Percentiles rank a stretch among this genome's conserved stretches.
Evolutionary conservation across 192 early-diverging fungal species (phyloP).

Genomic region (Geranomyces michiganensis): DNA sequence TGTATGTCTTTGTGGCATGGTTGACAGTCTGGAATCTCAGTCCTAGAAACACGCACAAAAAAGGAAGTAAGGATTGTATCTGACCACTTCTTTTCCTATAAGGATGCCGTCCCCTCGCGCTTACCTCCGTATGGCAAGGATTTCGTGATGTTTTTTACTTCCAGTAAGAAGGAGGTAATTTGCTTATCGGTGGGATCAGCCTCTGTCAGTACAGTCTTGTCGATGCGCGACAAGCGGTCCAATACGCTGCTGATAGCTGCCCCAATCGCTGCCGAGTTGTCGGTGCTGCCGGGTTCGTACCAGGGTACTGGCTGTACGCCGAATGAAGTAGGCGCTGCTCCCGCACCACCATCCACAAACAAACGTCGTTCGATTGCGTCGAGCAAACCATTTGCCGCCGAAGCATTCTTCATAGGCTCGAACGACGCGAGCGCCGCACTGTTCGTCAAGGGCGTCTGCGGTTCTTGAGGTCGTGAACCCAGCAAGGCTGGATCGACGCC

Average conservation of each 20-base stretch:
- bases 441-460: constrained; percentile 18
- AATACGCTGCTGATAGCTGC: constrained; percentile 40
- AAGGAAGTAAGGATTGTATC: no score
- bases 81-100: constrained; percentile 44
- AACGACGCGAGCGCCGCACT: background rate
- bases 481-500: constrained; percentile 17
- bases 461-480: constrained; percentile 13
- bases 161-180: constrained; percentile 13
- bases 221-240: constrained; percentile 37
- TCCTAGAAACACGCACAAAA: constrained; percentile 10
- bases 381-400: constrained; percentile 37
- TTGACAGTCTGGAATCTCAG: constrained; percentile 33
- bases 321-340: background rate
- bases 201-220: constrained; percentile 48
- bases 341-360: constrained; percentile 32
- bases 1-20: constrained; percentile 28
- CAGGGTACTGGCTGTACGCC: constrained; percentile 52
- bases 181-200: constrained; percentile 21
- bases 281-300: constrained; percentile 37
- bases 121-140: constrained; percentile 60
- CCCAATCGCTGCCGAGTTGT: constrained; percentile 56
- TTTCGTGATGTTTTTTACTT: constrained; percentile 40
- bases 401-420: constrained; percentile 23
- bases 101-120: no score
- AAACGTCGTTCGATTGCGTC: constrained; percentile 40